Percentiles rank a stretch among this genome's conserved stretches.
phyloP scores from a whole-genome alignment of 306 rosid species.

The Medicago ruthenica region DNA sequence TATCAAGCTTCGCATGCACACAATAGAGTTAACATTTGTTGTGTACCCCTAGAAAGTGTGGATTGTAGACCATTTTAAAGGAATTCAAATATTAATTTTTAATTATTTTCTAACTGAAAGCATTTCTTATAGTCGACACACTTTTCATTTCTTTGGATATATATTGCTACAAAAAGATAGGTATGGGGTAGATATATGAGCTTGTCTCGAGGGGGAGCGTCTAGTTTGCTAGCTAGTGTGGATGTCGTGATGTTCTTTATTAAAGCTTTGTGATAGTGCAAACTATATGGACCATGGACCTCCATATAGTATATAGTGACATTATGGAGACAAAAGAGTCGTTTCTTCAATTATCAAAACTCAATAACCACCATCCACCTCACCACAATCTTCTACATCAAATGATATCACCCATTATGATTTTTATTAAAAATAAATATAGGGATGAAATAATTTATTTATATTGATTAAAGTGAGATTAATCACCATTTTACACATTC shows the following conservation, averaged over 20 bases:
- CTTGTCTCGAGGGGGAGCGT: constrained; percentile 74
- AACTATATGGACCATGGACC: constrained; percentile 72
- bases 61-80: constrained; percentile 1
- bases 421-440: no score
- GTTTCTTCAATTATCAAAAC: constrained; percentile 63
- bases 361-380: constrained; percentile 34
- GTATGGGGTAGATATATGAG: constrained; percentile 40
- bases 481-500: no score
- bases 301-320: constrained; percentile 49
- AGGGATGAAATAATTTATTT: no score
- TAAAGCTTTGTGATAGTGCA: constrained; percentile 62
- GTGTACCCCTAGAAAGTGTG: constrained; percentile 26
- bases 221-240: constrained; percentile 32
- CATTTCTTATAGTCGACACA: constrained; percentile 41
- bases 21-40: constrained; percentile 15
- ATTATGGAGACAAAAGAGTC: constrained; percentile 80
- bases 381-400: constrained; percentile 34
- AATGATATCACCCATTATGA: no score
- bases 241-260: constrained; percentile 53
- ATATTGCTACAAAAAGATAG: constrained; percentile 54
- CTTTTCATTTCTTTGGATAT: constrained; percentile 56
- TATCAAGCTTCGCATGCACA: background rate
- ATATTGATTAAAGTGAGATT: no score
- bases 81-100: background rate
- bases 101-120: background rate